These are phyloP conservation scores for Fusarium bulbicola DNA, from an alignment of 2,329 filamentous ascomycete genomes.

Conservation along the genomic window DNA sequence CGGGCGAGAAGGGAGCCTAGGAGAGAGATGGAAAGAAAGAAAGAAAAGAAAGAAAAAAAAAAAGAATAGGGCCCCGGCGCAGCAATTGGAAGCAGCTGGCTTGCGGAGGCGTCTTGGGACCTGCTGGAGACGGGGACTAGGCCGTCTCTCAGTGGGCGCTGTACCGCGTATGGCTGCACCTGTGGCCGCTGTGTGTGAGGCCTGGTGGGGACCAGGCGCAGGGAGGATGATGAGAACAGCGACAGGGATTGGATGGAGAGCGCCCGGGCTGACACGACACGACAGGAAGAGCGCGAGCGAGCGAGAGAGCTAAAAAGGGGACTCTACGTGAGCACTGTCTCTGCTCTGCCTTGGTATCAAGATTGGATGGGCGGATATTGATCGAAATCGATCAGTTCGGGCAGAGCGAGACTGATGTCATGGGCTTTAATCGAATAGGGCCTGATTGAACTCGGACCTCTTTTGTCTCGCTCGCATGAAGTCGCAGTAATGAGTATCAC, in stretches of 20 bases:
- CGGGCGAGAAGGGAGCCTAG: not conserved
- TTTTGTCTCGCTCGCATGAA: not conserved
- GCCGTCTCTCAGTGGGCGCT: constrained; percentile 5
- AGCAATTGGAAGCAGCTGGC: constrained; percentile 31
- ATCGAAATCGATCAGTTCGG: constrained; percentile 17
- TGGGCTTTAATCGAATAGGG: not conserved
- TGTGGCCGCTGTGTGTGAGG: constrained; percentile 37
- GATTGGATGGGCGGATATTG: constrained; percentile 11
- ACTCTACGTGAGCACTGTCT: constrained; percentile 21
- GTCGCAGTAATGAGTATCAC: not conserved
- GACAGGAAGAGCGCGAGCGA: constrained; percentile 6
- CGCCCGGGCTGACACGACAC: constrained; percentile 47
- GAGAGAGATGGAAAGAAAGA: not conserved
- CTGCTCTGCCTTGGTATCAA: constrained; percentile 17
- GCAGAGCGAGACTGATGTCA: constrained; percentile 28
- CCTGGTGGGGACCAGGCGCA: constrained; percentile 37
- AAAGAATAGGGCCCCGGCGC: constrained; percentile 2
- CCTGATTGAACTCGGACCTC: not conserved
- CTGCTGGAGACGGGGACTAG: constrained; percentile 15
- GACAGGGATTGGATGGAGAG: constrained; percentile 46
- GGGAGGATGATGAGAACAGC: constrained; percentile 39
- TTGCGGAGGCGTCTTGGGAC: constrained; percentile 22
- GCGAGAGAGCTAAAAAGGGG: constrained; percentile 9
- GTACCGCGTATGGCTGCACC: constrained; percentile 6
- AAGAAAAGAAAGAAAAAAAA: not conserved